Evolutionary conservation across 768 basidiomycete genomes (phyloP), one percentile per base, ranked within the genome.

Genomic region (Lactifluus piperatus): DNA sequence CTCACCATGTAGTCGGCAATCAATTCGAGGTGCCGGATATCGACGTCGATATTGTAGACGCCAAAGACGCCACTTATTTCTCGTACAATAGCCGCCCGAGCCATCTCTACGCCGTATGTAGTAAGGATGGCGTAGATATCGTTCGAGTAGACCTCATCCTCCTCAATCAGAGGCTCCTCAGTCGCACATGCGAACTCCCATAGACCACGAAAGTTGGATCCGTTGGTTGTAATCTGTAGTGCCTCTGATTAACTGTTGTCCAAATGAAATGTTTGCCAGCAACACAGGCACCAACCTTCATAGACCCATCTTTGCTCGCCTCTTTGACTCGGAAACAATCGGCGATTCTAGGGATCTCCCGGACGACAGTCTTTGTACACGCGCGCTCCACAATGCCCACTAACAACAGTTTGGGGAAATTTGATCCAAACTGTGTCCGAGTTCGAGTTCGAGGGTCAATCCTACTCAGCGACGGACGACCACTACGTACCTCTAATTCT

Each of bases 1-100:
- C 86, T 65, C 68, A 95, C 95, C 97, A 99, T 99, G 71, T 98
- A 99, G 72, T 99, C 97, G 14, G 97, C 97, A 70, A 99, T 97
- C 63, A 99, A 78, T 67, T 95, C 93, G 49, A 98, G 77, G 76
- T 99, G 97, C 48, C 97, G 83, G 63, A 81, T 81, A 72, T 98
- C 87, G 58, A 99, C 95, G 59, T 90, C 89, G 67, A 99, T 99
- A 68, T 86, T 94, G 77, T 99, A 99, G 3, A 86, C 92, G 6
- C 83, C 85, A 72, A 99, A 99, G 44, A 99, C 92, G 20, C 83
- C 84, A 50, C 86, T 81, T 74, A 99, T 88, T 73, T 99, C 97
- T 52, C 81, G 81, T 64, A 99, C 79, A 69, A 99, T 95, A 8
- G 89, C 83, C 13, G 86, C 82, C 24, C 97, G 84, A 27, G 94